Evolutionary conservation across 2,329 filamentous ascomycete genomes (phyloP).

Genomic region (Aschersonia sp.): DNA sequence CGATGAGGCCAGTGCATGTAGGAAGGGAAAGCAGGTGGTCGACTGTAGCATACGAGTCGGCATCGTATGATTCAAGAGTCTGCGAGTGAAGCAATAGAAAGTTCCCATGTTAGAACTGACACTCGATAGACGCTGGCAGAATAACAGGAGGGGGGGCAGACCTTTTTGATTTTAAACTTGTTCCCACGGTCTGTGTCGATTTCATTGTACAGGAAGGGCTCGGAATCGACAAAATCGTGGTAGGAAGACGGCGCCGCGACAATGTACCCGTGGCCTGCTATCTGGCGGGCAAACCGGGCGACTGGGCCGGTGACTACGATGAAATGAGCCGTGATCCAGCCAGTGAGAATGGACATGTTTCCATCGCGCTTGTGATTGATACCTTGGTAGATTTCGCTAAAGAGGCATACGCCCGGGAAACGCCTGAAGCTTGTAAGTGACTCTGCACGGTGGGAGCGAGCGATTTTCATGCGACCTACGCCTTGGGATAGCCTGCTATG

Average conservation of each 20-base stretch:
- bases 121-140: not conserved
- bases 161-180: slow-evolving; percentile 71
- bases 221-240: slow-evolving; percentile 81
- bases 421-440: slow-evolving; percentile 21
- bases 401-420: slow-evolving; percentile 78
- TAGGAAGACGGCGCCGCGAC: slow-evolving; percentile 83
- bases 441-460: not conserved
- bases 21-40: slow-evolving; percentile 55
- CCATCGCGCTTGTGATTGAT: slow-evolving; percentile 2
- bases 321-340: no score
- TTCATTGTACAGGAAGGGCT: slow-evolving; percentile 71
- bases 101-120: not conserved
- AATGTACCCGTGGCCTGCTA: slow-evolving; percentile 85
- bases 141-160: slow-evolving; percentile 11
- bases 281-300: slow-evolving; percentile 76
- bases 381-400: slow-evolving; percentile 96
- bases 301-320: slow-evolving; percentile 73
- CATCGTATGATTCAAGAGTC: slow-evolving; percentile 77
- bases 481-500: slow-evolving; percentile 73
- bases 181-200: slow-evolving; percentile 83
- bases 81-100: slow-evolving; percentile 15
- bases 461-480: slow-evolving; percentile 32
- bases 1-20: slow-evolving; percentile 70
- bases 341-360: no score
- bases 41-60: slow-evolving; percentile 54